These are phyloP conservation scores for Phytopythium litorale DNA, from an alignment of 352 stramenopile genomes.

Conservation along the genomic window DNA sequence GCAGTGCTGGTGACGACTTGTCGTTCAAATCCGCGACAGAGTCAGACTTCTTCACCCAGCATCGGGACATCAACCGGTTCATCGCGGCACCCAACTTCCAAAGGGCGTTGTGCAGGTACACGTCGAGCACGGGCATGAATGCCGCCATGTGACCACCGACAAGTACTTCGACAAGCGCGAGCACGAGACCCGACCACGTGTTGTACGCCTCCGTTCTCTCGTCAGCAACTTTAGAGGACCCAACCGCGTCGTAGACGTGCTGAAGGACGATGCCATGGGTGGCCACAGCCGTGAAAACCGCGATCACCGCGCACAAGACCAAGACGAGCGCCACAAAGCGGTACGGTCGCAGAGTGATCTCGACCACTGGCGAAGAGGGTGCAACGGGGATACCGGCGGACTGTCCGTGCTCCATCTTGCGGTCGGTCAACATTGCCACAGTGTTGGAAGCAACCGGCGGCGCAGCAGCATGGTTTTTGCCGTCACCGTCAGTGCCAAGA, in stretches of 20 bases:
- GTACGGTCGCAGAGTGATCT: slow-evolving; percentile 17
- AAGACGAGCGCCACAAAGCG: slow-evolving; percentile 13
- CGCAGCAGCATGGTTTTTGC: too few relatives aligned
- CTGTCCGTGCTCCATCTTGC: too few relatives aligned
- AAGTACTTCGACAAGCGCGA: slow-evolving; percentile 41
- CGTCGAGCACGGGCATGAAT: slow-evolving; percentile 31
- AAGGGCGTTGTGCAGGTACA: slow-evolving; percentile 48
- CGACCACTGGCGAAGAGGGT: slow-evolving; percentile 3
- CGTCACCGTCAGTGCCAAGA: too few relatives aligned
- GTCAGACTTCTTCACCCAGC: slow-evolving; percentile 3
- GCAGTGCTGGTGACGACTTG: not conserved
- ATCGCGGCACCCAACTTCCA: slow-evolving; percentile 16
- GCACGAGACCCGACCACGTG: slow-evolving; percentile 35
- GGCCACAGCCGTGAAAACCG: slow-evolving; percentile 28
- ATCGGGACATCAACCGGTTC: too few relatives aligned
- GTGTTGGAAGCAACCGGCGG: too few relatives aligned
- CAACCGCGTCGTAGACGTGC: slow-evolving; percentile 33
- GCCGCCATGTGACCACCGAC: slow-evolving; percentile 29
- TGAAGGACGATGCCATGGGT: slow-evolving; percentile 25
- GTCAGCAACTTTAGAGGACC: slow-evolving; percentile 25
- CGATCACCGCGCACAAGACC: slow-evolving; percentile 24
- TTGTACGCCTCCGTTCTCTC: slow-evolving; percentile 35
- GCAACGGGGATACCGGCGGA: too few relatives aligned
- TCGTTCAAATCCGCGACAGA: too few relatives aligned
- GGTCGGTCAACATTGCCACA: too few relatives aligned